Base-by-base conservation (phyloP, 1,284 basidiomycete species). In the Xerocomus subilludens region DNA sequence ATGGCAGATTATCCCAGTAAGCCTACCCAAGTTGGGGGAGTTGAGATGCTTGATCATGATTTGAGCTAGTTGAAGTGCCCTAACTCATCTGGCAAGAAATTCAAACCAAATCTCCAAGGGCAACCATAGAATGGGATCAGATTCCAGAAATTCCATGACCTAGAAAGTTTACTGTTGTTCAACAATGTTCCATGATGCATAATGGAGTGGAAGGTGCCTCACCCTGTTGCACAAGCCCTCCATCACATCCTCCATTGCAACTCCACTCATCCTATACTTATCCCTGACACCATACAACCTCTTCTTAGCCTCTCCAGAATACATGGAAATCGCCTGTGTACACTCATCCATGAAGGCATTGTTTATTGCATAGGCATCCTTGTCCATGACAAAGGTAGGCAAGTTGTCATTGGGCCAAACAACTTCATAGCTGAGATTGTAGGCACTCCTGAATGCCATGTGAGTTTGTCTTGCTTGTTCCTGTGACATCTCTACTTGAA, bases 341-440 rank as follows among this genome's bases (percentile, higher is more conserved):
- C 68, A 69, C 6, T 63, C 49, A 3, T 69, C 9, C 25, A 42
- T 63, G 21, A 55, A 63, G 8, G 32, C 33, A 10, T 32, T 32
- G 32, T 45, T 69, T 9, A 10, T 42, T 42, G 38, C 38, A 1
- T 69, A 69, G 3, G 49, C 60, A 35, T 64, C 51, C 16, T 21
- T 56, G 32, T 78, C 69, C 55, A 32, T 69, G 2, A 49, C 49
- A 51, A 71, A 78, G 14, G 30, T 62, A 0, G 69, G 60, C 0
- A 35, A 13, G 23, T 78, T 78, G 49, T 78, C 38, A 23, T 69
- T 73, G 0, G 71, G 68, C 7, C 42, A 38, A 2, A 78, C 33
- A 2, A 32, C 77, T 36, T 78, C 71, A 64, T 78, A 78, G 20
- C 13, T 23, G 11, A 78, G 76, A 35, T 78, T 78, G n/a, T 78